Evolutionary conservation across 2,329 filamentous ascomycete genomes (phyloP).

Genomic region (Zymoseptoria tritici): DNA sequence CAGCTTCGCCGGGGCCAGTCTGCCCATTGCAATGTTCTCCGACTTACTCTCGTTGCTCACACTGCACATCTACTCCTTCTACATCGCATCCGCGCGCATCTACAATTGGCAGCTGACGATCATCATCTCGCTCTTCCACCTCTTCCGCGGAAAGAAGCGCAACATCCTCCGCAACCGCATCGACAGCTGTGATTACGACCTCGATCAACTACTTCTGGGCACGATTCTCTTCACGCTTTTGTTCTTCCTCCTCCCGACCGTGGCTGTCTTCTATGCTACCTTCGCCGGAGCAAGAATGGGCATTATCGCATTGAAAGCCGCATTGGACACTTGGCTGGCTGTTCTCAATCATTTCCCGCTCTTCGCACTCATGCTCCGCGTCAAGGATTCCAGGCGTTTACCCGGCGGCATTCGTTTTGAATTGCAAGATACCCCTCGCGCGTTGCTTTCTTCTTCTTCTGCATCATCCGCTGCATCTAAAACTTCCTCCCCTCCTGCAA

Average conservation of each 20-base stretch:
- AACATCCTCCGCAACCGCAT: constrained; percentile 96
- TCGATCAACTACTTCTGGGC: constrained; percentile 90
- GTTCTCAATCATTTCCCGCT: constrained; percentile 96
- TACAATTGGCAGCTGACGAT: constrained; percentile 99
- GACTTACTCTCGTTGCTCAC: constrained; percentile 88
- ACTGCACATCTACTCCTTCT: constrained; percentile 95
- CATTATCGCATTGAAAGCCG: constrained; percentile 87
- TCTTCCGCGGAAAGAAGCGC: constrained; percentile 96
- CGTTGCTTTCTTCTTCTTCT: constrained; percentile 17
- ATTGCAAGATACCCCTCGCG: constrained; percentile 61
- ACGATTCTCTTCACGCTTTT: constrained; percentile 94
- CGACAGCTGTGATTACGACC: constrained; percentile 96
- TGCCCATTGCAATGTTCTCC: constrained; percentile 93
- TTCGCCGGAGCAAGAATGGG: constrained; percentile 91
- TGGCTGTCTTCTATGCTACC: constrained; percentile 92
- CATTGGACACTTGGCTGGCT: constrained; percentile 82
- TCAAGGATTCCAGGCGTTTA: constrained; percentile 85
- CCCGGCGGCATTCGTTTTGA: constrained; percentile 90
- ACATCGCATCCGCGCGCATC: constrained; percentile 90
- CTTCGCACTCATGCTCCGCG: constrained; percentile 89
- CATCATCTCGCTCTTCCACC: constrained; percentile 92
- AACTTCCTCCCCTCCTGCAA: constrained; percentile 30
- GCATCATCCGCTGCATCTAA: constrained; percentile 2
- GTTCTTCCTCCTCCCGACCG: constrained; percentile 89
- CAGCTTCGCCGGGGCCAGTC: constrained; percentile 89